Percentiles rank a stretch among this genome's conserved stretches.
Conservation (phyloP, 306 rosid genomes). For the Acacia crassicarpa region DNA sequence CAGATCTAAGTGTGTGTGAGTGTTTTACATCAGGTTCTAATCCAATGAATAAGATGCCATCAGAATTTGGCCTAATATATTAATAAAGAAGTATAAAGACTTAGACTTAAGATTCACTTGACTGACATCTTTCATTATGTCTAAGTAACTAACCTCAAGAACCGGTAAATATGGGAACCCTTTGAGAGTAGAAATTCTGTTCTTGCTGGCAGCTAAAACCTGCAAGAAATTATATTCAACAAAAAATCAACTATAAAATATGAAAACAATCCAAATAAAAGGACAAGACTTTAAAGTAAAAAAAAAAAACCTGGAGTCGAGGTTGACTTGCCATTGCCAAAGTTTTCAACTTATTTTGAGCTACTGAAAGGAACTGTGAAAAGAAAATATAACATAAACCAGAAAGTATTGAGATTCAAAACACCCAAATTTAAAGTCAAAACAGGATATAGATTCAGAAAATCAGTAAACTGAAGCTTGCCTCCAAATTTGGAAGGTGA, state of each 20-base stretch:
- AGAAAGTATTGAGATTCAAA: conserved; percentile 4
- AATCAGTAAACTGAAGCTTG: conserved; percentile 36
- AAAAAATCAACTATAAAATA: conserved; percentile 2
- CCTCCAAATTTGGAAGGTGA: conserved; percentile 97
- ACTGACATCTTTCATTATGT: neutral
- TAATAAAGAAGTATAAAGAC: neutral
- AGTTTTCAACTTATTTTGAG: conserved; percentile 94
- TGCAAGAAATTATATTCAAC: conserved; percentile 38
- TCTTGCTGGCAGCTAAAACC: conserved; percentile 99
- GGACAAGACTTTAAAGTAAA: conserved; percentile 14
- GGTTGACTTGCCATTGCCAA: conserved; percentile 98
- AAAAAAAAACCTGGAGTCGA: conserved; percentile 83
- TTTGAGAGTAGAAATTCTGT: conserved; percentile 82
- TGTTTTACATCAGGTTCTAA: neutral
- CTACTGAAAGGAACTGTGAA: conserved; percentile 91
- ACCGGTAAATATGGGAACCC: conserved; percentile 92
- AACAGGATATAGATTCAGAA: conserved; percentile 15
- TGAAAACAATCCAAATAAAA: conserved; percentile 3
- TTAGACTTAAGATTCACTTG: neutral
- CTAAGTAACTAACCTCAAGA: conserved; percentile 74
- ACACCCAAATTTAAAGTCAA: conserved; percentile 16
- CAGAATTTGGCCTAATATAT: neutral
- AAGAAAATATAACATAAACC: conserved; percentile 20
- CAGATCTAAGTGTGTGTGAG: neutral
- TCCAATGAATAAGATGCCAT: neutral